Evolutionary conservation across 768 basidiomycete genomes (phyloP).

Genomic region (Mycena pura): DNA sequence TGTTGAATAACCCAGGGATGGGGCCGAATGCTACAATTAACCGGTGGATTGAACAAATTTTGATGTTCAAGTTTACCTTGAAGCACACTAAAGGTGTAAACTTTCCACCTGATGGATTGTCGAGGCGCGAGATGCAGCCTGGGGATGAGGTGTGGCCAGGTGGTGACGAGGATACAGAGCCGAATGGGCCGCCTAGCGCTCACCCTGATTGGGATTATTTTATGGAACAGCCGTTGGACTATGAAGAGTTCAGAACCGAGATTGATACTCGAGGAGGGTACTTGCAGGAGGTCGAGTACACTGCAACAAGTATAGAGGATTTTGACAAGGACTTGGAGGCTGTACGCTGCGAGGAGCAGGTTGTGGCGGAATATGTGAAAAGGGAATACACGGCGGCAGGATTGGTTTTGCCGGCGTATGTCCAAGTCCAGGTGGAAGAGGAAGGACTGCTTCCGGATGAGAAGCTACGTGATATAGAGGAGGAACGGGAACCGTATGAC

Average conservation of each 20-base stretch:
- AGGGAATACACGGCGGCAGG: background rate
- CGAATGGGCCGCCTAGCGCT: background rate
- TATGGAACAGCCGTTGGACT: constrained; percentile 5
- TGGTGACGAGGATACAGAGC: background rate
- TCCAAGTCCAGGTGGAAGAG: background rate
- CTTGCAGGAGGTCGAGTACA: background rate
- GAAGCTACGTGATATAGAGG: background rate
- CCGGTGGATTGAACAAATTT: constrained; percentile 30
- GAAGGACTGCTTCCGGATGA: background rate
- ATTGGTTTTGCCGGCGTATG: background rate
- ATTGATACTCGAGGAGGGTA: constrained; percentile 17
- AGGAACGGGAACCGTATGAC: constrained; percentile 1
- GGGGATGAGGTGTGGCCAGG: constrained; percentile 1
- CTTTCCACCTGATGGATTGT: constrained; percentile 29
- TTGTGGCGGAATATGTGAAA: background rate
- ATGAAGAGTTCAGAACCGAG: constrained; percentile 8
- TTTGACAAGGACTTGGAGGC: background rate
- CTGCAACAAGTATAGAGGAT: background rate
- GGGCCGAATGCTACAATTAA: constrained; percentile 32
- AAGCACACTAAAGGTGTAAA: constrained; percentile 18
- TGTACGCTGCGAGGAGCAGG: background rate
- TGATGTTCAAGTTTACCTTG: constrained; percentile 28
- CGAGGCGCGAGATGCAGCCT: constrained; percentile 10
- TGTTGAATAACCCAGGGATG: constrained; percentile 19
- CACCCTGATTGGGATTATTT: constrained; percentile 10